phyloP scores from a whole-genome alignment of 78 protist species.

The Dictyostelium intermedium region DNA sequence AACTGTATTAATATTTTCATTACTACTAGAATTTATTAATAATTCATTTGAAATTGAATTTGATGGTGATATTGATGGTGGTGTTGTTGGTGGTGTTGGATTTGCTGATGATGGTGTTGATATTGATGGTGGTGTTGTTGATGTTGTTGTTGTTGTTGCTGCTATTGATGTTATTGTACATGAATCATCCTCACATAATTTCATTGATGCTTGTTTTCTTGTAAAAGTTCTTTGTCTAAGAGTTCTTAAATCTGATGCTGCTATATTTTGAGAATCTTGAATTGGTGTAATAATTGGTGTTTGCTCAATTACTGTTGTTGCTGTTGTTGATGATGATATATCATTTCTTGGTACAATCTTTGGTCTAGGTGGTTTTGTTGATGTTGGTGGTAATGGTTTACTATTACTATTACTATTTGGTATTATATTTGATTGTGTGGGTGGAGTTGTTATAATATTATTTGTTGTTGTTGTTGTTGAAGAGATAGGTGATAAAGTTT shows the following conservation, averaged over 20 bases:
- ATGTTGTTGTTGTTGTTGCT: background rate
- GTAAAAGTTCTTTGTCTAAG: slow-evolving; percentile 1
- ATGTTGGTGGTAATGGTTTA: background rate
- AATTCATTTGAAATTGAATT: background rate
- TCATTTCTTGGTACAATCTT: background rate
- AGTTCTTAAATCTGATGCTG: background rate
- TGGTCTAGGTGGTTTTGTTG: background rate
- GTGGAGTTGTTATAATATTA: background rate
- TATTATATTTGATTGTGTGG: background rate
- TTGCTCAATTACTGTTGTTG: background rate
- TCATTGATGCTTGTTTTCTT: slow-evolving; percentile 38
- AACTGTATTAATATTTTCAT: background rate
- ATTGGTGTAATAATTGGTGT: background rate
- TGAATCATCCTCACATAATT: background rate
- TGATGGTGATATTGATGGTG: background rate
- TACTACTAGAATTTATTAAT: background rate
- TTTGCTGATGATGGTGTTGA: background rate
- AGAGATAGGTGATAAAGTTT: background rate
- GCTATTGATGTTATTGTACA: no score
- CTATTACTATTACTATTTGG: background rate
- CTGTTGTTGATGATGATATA: background rate
- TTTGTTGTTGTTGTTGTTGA: background rate
- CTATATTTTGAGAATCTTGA: background rate
- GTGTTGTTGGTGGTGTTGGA: background rate
- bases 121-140: background rate